These are phyloP conservation scores for Prunus mume DNA, from an alignment of 306 rosid species.

Conservation along the genomic window DNA sequence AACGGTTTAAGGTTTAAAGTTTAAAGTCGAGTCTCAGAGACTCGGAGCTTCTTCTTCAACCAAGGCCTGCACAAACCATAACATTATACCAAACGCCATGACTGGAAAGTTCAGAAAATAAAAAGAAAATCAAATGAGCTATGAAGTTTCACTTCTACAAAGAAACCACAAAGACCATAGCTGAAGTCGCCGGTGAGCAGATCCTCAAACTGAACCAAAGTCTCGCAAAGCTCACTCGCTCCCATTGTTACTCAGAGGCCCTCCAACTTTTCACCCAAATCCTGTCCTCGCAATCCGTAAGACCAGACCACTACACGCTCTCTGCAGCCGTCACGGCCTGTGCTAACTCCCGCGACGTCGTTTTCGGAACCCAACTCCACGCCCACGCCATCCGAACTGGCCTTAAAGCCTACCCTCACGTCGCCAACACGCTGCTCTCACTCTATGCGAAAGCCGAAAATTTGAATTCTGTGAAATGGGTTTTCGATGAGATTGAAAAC, in stretches of 20 bases:
- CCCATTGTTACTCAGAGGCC: conserved; percentile 39
- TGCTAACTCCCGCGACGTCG: conserved; percentile 27
- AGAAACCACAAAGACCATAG: conserved; percentile 10
- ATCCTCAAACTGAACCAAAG: conserved; percentile 43
- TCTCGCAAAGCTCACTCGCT: conserved; percentile 44
- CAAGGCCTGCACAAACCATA: neutral
- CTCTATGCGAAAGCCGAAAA: conserved; percentile 49
- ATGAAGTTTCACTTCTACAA: conserved; percentile 20
- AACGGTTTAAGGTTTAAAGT: neutral
- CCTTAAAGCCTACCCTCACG: conserved; percentile 53
- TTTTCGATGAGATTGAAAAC: conserved; percentile 37
- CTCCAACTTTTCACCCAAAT: conserved; percentile 44
- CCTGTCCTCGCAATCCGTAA: conserved; percentile 41
- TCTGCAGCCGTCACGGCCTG: conserved; percentile 58
- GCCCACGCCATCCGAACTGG: conserved; percentile 42
- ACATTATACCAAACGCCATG: neutral
- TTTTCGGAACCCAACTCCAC: conserved; percentile 60
- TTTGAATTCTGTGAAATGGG: conserved; percentile 32
- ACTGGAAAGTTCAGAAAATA: neutral
- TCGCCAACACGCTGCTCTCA: conserved; percentile 61
- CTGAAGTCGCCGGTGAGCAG: conserved; percentile 15
- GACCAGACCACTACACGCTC: conserved; percentile 66
- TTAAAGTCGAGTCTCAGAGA: too few relatives aligned
- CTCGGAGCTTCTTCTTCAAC: neutral
- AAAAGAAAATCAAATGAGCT: neutral